Evolutionary conservation across 768 basidiomycete genomes (phyloP).

Genomic region (Phylloporus rhodoxanthus): DNA sequence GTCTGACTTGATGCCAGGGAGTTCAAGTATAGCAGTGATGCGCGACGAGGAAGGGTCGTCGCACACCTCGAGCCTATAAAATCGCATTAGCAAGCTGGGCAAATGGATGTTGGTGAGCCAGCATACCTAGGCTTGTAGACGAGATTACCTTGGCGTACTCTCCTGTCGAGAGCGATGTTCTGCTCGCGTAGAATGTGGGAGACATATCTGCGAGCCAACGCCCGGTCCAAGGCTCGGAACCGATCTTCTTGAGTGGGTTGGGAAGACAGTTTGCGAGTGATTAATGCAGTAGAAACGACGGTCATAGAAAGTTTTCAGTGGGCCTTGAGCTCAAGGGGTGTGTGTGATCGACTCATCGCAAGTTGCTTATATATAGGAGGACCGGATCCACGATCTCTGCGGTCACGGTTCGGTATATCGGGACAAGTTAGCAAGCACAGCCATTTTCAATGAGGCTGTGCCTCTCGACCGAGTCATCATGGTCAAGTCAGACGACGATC

Average conservation of each 20-base stretch:
- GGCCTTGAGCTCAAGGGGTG: not conserved
- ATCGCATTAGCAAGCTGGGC: slow-evolving; percentile 10
- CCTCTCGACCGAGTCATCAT: not conserved
- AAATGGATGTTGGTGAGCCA: slow-evolving; percentile 1
- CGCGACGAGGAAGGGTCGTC: slow-evolving; percentile 31
- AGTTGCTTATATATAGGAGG: slow-evolving; percentile 6
- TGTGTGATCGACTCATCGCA: not conserved
- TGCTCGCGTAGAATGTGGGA: slow-evolving; percentile 19
- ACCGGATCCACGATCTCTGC: not conserved
- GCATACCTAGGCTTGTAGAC: slow-evolving; percentile 31
- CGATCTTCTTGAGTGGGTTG: slow-evolving; percentile 20
- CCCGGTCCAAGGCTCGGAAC: slow-evolving; percentile 28
- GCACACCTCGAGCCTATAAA: slow-evolving; percentile 35
- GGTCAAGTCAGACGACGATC: not conserved
- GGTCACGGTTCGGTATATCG: not conserved
- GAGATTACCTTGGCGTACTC: slow-evolving; percentile 23
- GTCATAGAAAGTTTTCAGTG: slow-evolving; percentile 19
- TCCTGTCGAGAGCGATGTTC: slow-evolving; percentile 14
- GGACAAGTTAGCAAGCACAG: not conserved
- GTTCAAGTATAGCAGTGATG: slow-evolving; percentile 34
- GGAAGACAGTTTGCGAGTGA: slow-evolving; percentile 26
- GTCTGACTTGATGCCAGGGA: slow-evolving; percentile 36
- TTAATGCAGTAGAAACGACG: slow-evolving; percentile 8
- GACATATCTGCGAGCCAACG: slow-evolving; percentile 30
- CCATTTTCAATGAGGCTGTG: not conserved